Evolutionary conservation across 345 rosid species (phyloP).

Genomic region (Pugionium cornutum): DNA sequence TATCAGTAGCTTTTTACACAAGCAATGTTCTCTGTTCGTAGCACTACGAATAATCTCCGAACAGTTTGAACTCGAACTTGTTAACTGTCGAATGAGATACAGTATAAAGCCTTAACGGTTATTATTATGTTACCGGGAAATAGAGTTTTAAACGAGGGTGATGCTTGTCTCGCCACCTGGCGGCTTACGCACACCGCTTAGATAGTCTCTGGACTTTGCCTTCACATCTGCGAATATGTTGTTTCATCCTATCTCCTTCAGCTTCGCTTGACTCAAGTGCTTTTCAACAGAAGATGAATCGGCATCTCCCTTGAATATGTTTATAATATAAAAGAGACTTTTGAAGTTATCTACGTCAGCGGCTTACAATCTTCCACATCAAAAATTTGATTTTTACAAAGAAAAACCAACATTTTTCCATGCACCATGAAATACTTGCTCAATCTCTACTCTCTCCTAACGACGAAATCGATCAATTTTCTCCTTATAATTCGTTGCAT

Average conservation of each 20-base stretch:
- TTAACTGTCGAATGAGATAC: constrained; percentile 9
- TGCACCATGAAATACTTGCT: too few species aligned
- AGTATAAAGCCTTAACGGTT: constrained; percentile 17
- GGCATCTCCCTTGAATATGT: constrained; percentile 72
- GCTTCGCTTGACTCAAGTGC: constrained; percentile 67
- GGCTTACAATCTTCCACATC: too few species aligned
- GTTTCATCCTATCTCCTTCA: constrained; percentile 78
- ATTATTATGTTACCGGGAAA: constrained; percentile 2
- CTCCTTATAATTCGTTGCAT: too few species aligned
- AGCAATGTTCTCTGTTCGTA: background rate
- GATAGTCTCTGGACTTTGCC: constrained; percentile 79
- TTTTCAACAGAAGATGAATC: constrained; percentile 62
- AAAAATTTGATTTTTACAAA: too few species aligned
- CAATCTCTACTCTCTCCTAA: too few species aligned
- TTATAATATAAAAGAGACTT: too few species aligned
- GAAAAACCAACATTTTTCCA: too few species aligned
- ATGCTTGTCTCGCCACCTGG: constrained; percentile 98
- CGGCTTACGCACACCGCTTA: constrained; percentile 96
- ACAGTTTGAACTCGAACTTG: constrained; percentile 2
- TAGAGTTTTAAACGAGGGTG: constrained; percentile 62
- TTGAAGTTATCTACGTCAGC: too few species aligned
- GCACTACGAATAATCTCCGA: background rate
- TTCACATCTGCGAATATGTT: constrained; percentile 91
- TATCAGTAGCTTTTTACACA: background rate
- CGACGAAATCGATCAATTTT: too few species aligned